Base-by-base conservation (phyloP, 2,329 filamentous ascomycete genomes). In the Purpureocillium takamizusanense region DNA sequence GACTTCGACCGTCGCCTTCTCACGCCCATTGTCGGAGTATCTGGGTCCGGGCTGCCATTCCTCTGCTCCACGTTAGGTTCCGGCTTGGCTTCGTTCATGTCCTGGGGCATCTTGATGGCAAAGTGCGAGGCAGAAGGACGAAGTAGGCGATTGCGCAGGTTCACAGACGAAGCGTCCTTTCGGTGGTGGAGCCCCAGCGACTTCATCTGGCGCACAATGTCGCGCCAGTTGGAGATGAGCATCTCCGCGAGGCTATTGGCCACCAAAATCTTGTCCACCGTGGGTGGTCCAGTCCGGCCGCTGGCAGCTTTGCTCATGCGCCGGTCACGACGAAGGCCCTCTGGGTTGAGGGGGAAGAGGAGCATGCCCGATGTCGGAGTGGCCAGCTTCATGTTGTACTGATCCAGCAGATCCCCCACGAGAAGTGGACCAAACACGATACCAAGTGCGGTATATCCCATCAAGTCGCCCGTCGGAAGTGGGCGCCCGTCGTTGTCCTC, bases 341-440 rank as follows among this genome's bases (percentile, higher is more conserved):
- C 65, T 5, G 70, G 60, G 4, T 64, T 62, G 5, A 63, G 40
- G 3, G 67, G 65, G 5, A 69, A 53, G n/a, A 70, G 40, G 4
- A 66, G 46, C 13, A 70, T 48, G 0, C 69, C 70, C 3, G 61
- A 50, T 4, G 55, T 51, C 3, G 64, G 62, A n/a, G 61, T 52
- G 3, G 60, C 63, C n/a, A 66, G 33, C 38, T 62, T 69, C 60
- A 66, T 67, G 15, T 57, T 63, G 46, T 75, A 78, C 13, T 63
- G 56, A 14, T 71, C 65, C 23, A 80, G 57, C 13, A 76, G 53
- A 32, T 81, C 70, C 2, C 78, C 75, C 3, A 82, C 53, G 5
- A 84, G 59, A 0, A 84, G 61, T 1, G 80, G 79, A 0, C 78
- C 80, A 52, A 84, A 83, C 2, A 82, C 63, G 36, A 81, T 76